Conservation (phyloP, 495 filamentous ascomycete genomes). For the Xylaria intraflava region DNA sequence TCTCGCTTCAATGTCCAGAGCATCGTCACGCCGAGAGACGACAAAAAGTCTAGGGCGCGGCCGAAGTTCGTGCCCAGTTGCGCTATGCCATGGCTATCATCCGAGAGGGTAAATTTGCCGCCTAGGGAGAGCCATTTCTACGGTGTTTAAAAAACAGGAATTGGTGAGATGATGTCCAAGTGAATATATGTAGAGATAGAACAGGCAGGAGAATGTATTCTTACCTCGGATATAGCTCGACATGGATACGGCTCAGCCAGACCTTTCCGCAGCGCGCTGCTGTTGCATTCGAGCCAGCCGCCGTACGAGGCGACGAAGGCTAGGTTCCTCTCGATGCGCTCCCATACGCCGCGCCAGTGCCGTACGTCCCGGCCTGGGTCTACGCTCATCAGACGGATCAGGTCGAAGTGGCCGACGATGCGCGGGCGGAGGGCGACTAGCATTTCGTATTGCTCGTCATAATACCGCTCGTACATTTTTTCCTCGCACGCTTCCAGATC, state of each 20-base stretch:
- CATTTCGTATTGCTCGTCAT: conserved; percentile 81
- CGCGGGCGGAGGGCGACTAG: conserved; percentile 62
- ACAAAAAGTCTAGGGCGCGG: conserved; percentile 50
- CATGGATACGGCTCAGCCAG: conserved; percentile 85
- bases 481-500: conserved; percentile 50
- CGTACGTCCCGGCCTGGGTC: conserved; percentile 54
- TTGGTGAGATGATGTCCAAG: background rate
- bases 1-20: conserved; percentile 43
- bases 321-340: conserved; percentile 65
- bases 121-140: conserved; percentile 45
- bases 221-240: conserved; percentile 61
- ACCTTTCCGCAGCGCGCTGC: conserved; percentile 78
- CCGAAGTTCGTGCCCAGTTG: conserved; percentile 61
- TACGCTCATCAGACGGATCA: conserved; percentile 73
- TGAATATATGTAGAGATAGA: background rate
- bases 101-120: conserved; percentile 80
- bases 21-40: conserved; percentile 39
- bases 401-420: conserved; percentile 89
- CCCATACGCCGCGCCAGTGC: conserved; percentile 57
- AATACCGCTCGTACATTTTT: conserved; percentile 69
- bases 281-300: conserved; percentile 84
- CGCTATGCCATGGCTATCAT: conserved; percentile 81
- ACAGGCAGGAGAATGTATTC: background rate
- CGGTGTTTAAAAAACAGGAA: background rate
- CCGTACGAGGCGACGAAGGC: conserved; percentile 61